phyloP scores from a whole-genome alignment of 2,329 filamentous ascomycete genomes.

The Metarhizium anisopliae region DNA sequence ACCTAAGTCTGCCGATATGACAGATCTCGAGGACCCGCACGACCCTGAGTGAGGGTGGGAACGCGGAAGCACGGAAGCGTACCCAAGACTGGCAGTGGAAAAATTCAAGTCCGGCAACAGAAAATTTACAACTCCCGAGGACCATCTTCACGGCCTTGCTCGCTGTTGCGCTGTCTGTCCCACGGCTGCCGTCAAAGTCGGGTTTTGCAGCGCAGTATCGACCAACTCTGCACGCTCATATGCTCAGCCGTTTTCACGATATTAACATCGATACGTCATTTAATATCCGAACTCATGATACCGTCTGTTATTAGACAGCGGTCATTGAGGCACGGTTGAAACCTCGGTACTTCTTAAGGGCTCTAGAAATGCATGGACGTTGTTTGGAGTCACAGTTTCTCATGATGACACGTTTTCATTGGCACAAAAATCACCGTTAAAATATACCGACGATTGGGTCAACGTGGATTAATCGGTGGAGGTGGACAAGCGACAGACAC shows the following conservation, averaged over 20 bases:
- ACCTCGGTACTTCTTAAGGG: not conserved
- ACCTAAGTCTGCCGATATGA: not conserved
- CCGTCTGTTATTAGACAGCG: not conserved
- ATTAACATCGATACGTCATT: not conserved
- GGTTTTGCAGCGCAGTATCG: not conserved
- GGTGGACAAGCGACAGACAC: not conserved
- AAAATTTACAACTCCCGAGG: not conserved
- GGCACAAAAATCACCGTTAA: not conserved
- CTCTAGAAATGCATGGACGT: not conserved
- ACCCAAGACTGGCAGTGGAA: not conserved
- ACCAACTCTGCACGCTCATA: not conserved
- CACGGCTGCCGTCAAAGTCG: not conserved
- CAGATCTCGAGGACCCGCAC: slow-evolving; percentile 7
- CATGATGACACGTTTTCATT: not conserved
- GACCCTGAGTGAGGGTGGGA: not conserved
- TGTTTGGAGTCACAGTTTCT: not conserved
- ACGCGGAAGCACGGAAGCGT: not conserved
- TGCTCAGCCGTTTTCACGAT: not conserved
- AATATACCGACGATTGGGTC: not conserved
- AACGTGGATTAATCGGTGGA: not conserved
- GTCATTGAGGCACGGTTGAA: not conserved
- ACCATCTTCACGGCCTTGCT: not conserved
- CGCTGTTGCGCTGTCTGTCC: not conserved
- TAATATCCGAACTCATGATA: not conserved
- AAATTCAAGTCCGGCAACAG: not conserved